Percentiles rank a stretch among this genome's conserved stretches.
Evolutionary conservation across 352 stramenopile genomes (phyloP).

Genomic region (Phytophthora tubulina): DNA sequence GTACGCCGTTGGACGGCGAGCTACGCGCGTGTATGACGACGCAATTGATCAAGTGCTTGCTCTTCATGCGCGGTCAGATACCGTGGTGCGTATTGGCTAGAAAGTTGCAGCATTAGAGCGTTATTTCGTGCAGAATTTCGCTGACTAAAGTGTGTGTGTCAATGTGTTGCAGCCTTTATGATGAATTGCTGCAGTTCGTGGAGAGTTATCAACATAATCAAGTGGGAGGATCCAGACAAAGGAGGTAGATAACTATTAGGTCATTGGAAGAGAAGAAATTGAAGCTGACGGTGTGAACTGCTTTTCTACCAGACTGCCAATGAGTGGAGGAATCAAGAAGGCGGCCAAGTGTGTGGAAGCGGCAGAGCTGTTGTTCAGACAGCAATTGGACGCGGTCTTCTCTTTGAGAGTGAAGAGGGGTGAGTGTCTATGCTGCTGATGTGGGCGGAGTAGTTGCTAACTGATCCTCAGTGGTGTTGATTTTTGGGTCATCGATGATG

Average conservation of each 20-base stretch:
- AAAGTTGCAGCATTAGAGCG: not conserved
- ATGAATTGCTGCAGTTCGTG: conserved; percentile 53
- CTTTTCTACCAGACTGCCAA: conserved; percentile 29
- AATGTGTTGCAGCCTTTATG: conserved; percentile 56
- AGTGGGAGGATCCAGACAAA: not conserved
- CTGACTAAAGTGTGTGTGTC: conserved; percentile 8
- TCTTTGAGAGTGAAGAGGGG: conserved; percentile 46
- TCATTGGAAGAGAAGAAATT: not conserved
- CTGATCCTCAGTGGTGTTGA: conserved; percentile 54
- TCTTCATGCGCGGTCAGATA: conserved; percentile 76
- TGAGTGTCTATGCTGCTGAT: conserved; percentile 4
- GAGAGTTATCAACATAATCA: conserved; percentile 30
- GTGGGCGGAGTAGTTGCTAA: conserved; percentile 10
- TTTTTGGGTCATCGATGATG: conserved; percentile 66
- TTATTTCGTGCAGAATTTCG: not conserved
- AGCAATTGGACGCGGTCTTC: conserved; percentile 49
- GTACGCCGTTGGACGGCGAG: conserved; percentile 53
- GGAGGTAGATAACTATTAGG: conserved; percentile 13
- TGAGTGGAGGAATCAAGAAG: conserved; percentile 53
- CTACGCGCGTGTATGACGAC: conserved; percentile 49
- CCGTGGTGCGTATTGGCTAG: conserved; percentile 51
- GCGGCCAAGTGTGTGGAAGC: conserved; percentile 57
- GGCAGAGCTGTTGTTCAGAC: conserved; percentile 42
- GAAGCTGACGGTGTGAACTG: conserved; percentile 9
- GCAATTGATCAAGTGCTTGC: conserved; percentile 60